phyloP scores from a whole-genome alignment of 441 rosid genomes.

The Syzygium syzygioides region DNA sequence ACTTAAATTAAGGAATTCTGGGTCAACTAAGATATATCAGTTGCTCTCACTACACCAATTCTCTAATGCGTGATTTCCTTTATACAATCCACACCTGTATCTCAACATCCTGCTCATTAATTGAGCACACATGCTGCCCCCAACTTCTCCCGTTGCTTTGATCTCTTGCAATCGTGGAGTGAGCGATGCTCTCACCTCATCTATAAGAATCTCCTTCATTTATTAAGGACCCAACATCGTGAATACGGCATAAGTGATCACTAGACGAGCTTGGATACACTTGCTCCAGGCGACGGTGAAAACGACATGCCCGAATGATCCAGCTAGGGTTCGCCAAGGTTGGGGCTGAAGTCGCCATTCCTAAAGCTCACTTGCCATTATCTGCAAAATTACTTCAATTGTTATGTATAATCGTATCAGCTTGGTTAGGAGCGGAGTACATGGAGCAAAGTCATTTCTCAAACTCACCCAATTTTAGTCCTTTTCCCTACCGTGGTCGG shows the following conservation, averaged over 20 bases:
- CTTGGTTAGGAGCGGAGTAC: no score
- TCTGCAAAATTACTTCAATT: no score
- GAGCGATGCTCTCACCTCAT: no score
- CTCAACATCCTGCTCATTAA: background rate
- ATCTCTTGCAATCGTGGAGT: background rate
- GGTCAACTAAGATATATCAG: no score
- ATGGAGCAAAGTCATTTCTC: no score
- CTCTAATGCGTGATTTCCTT: accelerated
- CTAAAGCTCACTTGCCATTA: no score
- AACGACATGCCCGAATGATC: background rate
- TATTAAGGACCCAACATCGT: background rate
- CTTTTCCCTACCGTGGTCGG: background rate
- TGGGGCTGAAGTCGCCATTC: background rate
- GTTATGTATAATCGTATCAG: no score
- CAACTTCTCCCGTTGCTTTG: background rate
- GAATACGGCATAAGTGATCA: background rate
- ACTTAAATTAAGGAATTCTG: no score
- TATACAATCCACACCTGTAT: no score
- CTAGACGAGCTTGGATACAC: background rate
- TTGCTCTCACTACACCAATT: no score
- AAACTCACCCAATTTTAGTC: background rate
- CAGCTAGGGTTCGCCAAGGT: background rate
- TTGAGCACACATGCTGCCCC: background rate
- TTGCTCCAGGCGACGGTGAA: background rate
- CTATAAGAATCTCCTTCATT: background rate